A percentile compares a stretch with the other conserved stretches of the same genome.
Conservation (phyloP, 2,329 filamentous ascomycete genomes). For the Raffaelea arxii region DNA sequence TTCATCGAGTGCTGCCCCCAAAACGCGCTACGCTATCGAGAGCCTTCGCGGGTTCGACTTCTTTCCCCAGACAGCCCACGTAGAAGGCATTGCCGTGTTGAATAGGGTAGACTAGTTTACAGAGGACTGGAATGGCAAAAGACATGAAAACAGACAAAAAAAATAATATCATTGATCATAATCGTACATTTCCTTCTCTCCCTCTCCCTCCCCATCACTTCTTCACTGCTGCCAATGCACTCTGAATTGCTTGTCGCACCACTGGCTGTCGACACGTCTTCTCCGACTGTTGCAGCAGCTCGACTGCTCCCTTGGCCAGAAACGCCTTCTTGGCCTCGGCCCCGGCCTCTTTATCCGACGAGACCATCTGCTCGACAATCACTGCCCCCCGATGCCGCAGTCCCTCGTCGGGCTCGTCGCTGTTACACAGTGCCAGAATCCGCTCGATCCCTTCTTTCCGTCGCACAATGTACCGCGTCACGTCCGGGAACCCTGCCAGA, state of each 20-base stretch:
- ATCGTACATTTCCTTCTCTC: not conserved
- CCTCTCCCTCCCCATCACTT: too few species aligned
- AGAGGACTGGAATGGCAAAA: too few species aligned
- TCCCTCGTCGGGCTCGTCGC: conserved; percentile 65
- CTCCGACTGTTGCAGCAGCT: conserved; percentile 59
- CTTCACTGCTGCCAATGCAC: too few species aligned
- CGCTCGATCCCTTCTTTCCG: conserved; percentile 63
- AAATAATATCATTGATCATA: not conserved
- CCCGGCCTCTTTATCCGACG: conserved; percentile 56
- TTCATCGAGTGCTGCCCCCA: not conserved
- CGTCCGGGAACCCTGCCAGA: conserved; percentile 67
- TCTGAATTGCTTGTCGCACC: too few species aligned
- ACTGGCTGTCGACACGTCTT: conserved; percentile 59
- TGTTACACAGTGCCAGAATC: conserved; percentile 70
- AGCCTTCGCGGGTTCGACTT: conserved; percentile 91
- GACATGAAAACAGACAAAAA: not conserved
- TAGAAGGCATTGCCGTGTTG: conserved; percentile 58
- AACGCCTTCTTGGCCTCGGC: conserved; percentile 49
- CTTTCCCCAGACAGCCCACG: conserved; percentile 77
- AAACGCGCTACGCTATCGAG: conserved; percentile 68
- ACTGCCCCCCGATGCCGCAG: conserved; percentile 66
- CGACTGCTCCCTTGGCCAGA: conserved; percentile 52
- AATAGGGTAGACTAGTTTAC: conserved; percentile 40
- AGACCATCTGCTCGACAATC: conserved; percentile 62
- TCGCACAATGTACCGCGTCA: conserved; percentile 60